phyloP scores from a whole-genome alignment of 2,329 filamentous ascomycete genomes.

The Penicillium sp. region DNA sequence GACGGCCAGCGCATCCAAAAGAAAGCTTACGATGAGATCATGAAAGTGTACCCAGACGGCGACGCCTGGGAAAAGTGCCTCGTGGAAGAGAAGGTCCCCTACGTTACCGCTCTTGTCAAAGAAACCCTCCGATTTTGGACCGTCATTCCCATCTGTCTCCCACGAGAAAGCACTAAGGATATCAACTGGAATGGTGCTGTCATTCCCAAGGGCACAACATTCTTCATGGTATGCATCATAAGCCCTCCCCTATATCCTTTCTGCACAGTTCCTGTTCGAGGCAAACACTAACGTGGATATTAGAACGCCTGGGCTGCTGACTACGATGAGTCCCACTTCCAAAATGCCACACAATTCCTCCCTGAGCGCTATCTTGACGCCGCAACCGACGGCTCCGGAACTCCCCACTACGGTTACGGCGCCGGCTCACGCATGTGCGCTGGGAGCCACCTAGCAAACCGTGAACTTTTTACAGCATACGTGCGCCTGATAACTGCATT shows the following conservation, averaged over 20 bases:
- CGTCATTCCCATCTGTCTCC: constrained; percentile 79
- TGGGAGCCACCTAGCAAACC: constrained; percentile 66
- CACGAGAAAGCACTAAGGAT: constrained; percentile 72
- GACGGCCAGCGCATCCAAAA: constrained; percentile 73
- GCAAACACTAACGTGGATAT: constrained; percentile 1
- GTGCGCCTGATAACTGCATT: constrained; percentile 65
- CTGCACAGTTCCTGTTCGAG: not conserved
- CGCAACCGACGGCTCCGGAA: constrained; percentile 54
- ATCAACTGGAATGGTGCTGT: constrained; percentile 69
- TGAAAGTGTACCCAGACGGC: constrained; percentile 71
- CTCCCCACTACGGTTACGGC: constrained; percentile 67
- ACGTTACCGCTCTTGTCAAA: constrained; percentile 77
- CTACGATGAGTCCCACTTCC: constrained; percentile 73
- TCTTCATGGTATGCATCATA: constrained; percentile 67
- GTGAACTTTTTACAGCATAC: constrained; percentile 66
- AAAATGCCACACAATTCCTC: constrained; percentile 65
- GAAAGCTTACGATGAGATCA: constrained; percentile 72
- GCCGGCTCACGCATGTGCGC: constrained; percentile 68
- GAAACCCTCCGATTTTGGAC: constrained; percentile 80
- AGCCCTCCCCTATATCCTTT: not conserved
- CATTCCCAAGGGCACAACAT: constrained; percentile 77
- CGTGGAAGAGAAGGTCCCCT: constrained; percentile 75
- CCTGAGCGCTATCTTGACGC: constrained; percentile 71
- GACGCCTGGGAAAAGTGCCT: constrained; percentile 79
- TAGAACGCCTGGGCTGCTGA: constrained; percentile 75